Base-by-base conservation (phyloP, 139 green algal genomes). In the Diplosphaera chodatii region DNA sequence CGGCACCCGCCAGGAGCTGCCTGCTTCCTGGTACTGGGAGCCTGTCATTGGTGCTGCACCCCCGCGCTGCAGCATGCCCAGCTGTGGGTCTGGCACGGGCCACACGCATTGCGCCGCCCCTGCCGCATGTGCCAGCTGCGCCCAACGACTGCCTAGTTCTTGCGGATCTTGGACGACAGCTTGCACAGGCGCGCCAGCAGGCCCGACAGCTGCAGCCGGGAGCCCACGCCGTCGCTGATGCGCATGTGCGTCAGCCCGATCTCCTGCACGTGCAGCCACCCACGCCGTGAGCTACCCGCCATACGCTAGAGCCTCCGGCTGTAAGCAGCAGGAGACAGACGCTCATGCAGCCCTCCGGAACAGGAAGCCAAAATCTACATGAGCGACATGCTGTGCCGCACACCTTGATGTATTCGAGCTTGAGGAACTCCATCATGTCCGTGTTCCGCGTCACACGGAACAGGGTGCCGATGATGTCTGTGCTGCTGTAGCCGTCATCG, bases 391-490 rank as follows among this genome's bases (percentile, higher is more conserved):
- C 8, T 5, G 77, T 37, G n/a, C n/a, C 10, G 37, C 37, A 10
- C 33, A 83, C 85, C 74, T 77, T 81, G 48, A 99, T 92, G 75
- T 89, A 98, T 80, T 99, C 94, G 27, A 99, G 85, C 81, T 99
- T 98, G 25, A 98, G 69, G 76, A 91, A 98, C 78, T 99, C 95
- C 15, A 82, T 70, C 81, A 97, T 89, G 64, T 88, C 69, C 59
- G 81, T 86, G 74, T 88, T 91, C 69, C 89, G 90, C 33, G 91
- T 83, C 0, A 97, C 85, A 1, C 91, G 82, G 80, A 97, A 98
- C n/a, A 99, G 71, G 1, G 93, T 99, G 23, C 83, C 90, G 75
- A 99, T 96, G 78, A 99, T 92, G 85, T 99, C 96, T 10, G 80
- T 88, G 18, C 87, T 72, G 32, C 79, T 88, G 85, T 97, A 99